Evolutionary conservation across 371 early-diverging fungal species (phyloP), one percentile per base, ranked within the genome.

Genomic region (Haplosporangium sp.): DNA sequence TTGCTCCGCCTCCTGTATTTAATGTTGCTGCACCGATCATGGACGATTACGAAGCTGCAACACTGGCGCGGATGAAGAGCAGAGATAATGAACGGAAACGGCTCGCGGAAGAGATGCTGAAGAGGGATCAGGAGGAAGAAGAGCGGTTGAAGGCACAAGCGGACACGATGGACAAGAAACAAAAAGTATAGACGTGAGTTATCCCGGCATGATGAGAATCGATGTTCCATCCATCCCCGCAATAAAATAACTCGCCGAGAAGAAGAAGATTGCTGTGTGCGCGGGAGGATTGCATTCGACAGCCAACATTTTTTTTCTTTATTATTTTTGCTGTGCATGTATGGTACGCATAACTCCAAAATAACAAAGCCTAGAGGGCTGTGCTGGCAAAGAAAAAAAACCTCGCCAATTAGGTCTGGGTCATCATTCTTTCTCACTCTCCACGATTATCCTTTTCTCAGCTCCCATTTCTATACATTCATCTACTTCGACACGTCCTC

Each of bases 11-110:
- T 5, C 62, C 69, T 10, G 38, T n/a, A 8, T 62, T 64, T 29
- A 51, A 42, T 21, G 54, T 54, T 40, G 46, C 52, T 7, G 47
- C 64, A 36, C 62, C 74, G 9, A 40, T 62, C 7, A 18, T 55
- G 23, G 79, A 77, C 42, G 72, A 72, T 20, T 71, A 71, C 21
- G 79, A 77, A 58, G 68, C 67, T 5, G 79, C 79, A 5, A 77
- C 72, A 7, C 45, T 77, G 16, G 72, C 79, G 20, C 58, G 51
- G 68, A 67, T 72, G 65, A 71, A 48, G 62, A 71, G 16, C 57
- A 77, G 59, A 38, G 79, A 71, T 43, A 67, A 29, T 18, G 79
- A 77, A 21, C 64, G 79, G 50, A 77, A 77, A 47, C 62, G 79
- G 23, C 59, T 77, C 6, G 79, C 79, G 11, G 72, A 77, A 50